A percentile compares a stretch with the other conserved stretches of the same genome.
Conservation (phyloP, 257 asterid genomes). For the Galeopsis tetrahit region DNA sequence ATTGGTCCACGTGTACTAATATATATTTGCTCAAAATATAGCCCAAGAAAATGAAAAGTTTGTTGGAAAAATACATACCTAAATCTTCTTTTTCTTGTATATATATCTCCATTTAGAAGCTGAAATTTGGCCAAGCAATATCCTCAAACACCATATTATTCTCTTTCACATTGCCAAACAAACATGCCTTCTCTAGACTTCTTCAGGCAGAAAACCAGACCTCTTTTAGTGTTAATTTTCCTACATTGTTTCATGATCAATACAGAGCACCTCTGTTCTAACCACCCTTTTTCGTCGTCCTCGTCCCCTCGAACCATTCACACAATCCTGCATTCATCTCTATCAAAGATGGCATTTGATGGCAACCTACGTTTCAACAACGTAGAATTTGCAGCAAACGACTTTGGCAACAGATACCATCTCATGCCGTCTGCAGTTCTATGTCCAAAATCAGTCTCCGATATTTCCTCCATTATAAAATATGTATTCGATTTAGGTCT, state of each 20-base stretch:
- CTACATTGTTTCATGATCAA: constrained; percentile 51
- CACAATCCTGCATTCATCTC: constrained; percentile 42
- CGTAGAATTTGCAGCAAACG: constrained; percentile 60
- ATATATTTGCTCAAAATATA: constrained; percentile 38
- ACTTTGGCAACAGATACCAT: constrained; percentile 73
- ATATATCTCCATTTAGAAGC: constrained; percentile 34
- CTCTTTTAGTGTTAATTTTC: constrained; percentile 48
- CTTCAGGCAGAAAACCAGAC: constrained; percentile 43
- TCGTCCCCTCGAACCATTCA: constrained; percentile 34
- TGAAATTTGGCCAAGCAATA: constrained; percentile 7
- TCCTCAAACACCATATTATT: not conserved
- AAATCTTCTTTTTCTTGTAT: constrained; percentile 29
- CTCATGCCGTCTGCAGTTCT: constrained; percentile 67
- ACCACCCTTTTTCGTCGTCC: constrained; percentile 38
- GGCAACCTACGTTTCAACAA: constrained; percentile 60
- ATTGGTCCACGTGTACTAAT: constrained; percentile 41
- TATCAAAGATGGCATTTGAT: constrained; percentile 49
- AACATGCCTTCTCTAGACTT: constrained; percentile 39
- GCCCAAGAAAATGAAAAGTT: constrained; percentile 32
- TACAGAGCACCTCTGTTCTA: constrained; percentile 45
- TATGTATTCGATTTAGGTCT: constrained; percentile 50
- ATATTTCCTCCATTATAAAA: constrained; percentile 60
- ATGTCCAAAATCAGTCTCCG: constrained; percentile 75
- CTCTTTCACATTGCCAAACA: not conserved
- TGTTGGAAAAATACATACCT: constrained; percentile 31